A percentile compares a stretch with the other conserved stretches of the same genome.
Evolutionary conservation across 2,329 filamentous ascomycete species (phyloP).

Genomic region (Sclerotinia sclerotiorum): DNA sequence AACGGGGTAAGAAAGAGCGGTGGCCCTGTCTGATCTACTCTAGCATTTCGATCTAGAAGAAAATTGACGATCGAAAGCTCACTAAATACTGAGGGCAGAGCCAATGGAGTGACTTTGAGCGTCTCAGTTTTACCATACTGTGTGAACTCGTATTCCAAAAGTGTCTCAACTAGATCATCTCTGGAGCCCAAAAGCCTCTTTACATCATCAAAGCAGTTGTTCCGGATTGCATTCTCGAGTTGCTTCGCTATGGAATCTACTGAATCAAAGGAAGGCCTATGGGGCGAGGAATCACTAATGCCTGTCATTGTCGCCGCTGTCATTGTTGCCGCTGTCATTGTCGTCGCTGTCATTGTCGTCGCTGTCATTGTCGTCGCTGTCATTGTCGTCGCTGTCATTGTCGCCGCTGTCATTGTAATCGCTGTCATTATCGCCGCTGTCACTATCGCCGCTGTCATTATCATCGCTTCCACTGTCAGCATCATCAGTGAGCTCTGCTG

Average conservation of each 20-base stretch:
- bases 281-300: background rate
- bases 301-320: background rate
- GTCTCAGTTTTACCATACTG: background rate
- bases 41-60: background rate
- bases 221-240: background rate
- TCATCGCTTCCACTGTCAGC: no score
- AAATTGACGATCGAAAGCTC: background rate
- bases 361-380: no score
- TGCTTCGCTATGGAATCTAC: background rate
- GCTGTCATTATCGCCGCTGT: no score
- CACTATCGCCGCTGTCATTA: no score
- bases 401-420: no score
- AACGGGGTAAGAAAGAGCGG: background rate
- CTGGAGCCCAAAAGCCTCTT: background rate
- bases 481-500: background rate
- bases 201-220: background rate
- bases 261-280: background rate
- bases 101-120: background rate
- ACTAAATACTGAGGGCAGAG: background rate
- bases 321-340: no score
- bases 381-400: no score
- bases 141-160: background rate
- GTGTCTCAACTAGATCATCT: background rate
- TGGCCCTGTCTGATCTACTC: background rate
- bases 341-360: no score